Evolutionary conservation across 73 alveolate genomes (phyloP).

Genomic region (Blepharisma japonicum): DNA sequence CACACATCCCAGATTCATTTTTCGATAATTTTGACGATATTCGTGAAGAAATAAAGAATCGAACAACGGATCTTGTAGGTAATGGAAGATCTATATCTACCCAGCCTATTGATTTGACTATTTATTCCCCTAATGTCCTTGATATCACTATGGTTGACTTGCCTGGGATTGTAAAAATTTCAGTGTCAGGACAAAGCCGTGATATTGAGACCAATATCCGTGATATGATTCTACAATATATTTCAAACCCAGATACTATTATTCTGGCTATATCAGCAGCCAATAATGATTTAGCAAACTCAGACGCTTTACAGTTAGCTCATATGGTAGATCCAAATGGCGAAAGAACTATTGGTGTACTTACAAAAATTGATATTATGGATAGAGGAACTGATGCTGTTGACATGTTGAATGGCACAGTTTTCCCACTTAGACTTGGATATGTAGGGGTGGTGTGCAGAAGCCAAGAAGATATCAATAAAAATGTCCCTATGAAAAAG

Average conservation of each 20-base stretch:
- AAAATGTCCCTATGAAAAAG: conserved; percentile 57
- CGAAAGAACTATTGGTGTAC: conserved; percentile 83
- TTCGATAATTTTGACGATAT: conserved; percentile 48
- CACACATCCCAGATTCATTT: conserved; percentile 38
- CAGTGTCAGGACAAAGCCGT: conserved; percentile 84
- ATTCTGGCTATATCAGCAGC: conserved; percentile 88
- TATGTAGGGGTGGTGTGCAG: conserved; percentile 86
- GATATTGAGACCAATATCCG: conserved; percentile 74
- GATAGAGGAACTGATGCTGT: conserved; percentile 97
- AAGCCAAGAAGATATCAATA: conserved; percentile 74
- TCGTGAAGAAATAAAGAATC: conserved; percentile 48
- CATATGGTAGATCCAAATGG: conserved; percentile 92
- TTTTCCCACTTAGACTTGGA: conserved; percentile 78
- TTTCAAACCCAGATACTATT: conserved; percentile 71
- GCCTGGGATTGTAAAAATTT: conserved; percentile 86
- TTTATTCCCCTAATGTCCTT: conserved; percentile 81
- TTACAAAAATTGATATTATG: conserved; percentile 91
- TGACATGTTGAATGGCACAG: conserved; percentile 72
- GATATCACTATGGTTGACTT: conserved; percentile 94
- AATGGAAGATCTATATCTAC: conserved; percentile 39
- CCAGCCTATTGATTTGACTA: conserved; percentile 58
- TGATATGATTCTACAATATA: conserved; percentile 71
- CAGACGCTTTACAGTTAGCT: conserved; percentile 95
- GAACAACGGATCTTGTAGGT: conserved; percentile 46
- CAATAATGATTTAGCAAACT: conserved; percentile 81